Conservation (phyloP, 1,139 yeast species). For the Suhomyces coccinellae region DNA sequence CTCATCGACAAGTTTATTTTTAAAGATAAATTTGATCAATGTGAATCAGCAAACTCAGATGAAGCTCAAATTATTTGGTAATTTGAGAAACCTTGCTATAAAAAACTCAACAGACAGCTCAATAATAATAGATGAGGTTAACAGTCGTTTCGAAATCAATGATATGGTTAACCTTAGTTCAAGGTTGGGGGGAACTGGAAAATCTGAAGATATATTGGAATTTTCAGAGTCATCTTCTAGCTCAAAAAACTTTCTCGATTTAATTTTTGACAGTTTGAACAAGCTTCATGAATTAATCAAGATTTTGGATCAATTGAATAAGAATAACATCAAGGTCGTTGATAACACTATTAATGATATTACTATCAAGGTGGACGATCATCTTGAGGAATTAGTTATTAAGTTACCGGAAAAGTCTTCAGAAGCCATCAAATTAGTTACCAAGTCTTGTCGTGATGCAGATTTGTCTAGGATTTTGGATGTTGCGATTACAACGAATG, state of each 20-base stretch:
- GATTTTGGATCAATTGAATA: constrained; percentile 35
- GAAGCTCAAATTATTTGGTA: constrained; percentile 33
- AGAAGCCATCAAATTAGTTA: constrained; percentile 18
- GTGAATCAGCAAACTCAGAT: constrained; percentile 25
- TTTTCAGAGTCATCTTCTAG: constrained; percentile 3
- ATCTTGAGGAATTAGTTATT: constrained; percentile 25
- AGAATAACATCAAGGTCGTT: constrained; percentile 29
- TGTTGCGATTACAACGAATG: constrained; percentile 3
- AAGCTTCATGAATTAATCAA: constrained; percentile 36
- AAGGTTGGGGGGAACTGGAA: constrained; percentile 16
- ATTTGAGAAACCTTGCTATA: constrained; percentile 28
- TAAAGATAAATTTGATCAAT: constrained; percentile 31
- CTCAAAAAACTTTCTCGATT: constrained; percentile 22
- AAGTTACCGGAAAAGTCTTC: constrained; percentile 25
- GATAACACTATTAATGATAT: constrained; percentile 33
- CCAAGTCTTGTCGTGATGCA: background rate
- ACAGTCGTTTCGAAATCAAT: constrained; percentile 30
- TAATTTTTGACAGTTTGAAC: constrained; percentile 32
- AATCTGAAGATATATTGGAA: constrained; percentile 5
- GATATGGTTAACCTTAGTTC: constrained; percentile 30
- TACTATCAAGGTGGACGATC: constrained; percentile 31
- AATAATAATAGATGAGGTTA: constrained; percentile 21
- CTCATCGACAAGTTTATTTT: constrained; percentile 38
- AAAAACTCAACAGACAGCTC: constrained; percentile 22
- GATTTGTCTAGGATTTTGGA: constrained; percentile 4